Conservation (phyloP, 2,329 filamentous ascomycete genomes). For the Claviceps fusiformis region DNA sequence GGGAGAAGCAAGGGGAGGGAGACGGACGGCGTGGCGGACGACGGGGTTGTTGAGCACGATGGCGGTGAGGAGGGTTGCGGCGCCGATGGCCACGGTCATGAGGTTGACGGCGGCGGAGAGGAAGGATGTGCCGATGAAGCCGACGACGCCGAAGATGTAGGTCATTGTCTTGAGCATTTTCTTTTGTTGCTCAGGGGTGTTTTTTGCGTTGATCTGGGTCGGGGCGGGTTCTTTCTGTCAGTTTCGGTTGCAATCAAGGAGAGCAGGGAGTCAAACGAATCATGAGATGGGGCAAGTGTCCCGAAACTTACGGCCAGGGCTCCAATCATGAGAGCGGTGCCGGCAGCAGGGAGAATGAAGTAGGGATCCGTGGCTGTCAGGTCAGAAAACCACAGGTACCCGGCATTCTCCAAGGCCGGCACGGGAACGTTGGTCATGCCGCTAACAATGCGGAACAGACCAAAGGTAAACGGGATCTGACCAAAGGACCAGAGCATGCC, state of each 20-base stretch:
- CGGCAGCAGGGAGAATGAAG: conserved; percentile 55
- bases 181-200: conserved; percentile 18
- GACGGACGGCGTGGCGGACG: conserved; percentile 24
- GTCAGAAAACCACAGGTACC: conserved; percentile 66
- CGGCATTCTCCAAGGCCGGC: conserved; percentile 58
- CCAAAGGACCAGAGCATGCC: conserved; percentile 25
- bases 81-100: conserved; percentile 30
- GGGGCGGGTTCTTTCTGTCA: background rate
- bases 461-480: conserved; percentile 58
- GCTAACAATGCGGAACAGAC: conserved; percentile 64
- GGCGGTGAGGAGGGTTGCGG: conserved; percentile 23
- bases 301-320: conserved; percentile 34
- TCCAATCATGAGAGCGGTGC: conserved; percentile 41
- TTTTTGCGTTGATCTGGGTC: conserved; percentile 22
- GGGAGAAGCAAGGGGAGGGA: conserved; percentile 21
- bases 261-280: background rate
- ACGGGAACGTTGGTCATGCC: conserved; percentile 69
- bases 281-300: background rate
- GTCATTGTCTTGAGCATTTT: conserved; percentile 28
- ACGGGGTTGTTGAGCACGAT: conserved; percentile 23
- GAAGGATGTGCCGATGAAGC: conserved; percentile 32
- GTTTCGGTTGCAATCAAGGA: background rate
- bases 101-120: conserved; percentile 34
- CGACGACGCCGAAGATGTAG: conserved; percentile 27
- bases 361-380: conserved; percentile 65